Percentiles rank a stretch among this genome's conserved stretches.
These are phyloP conservation scores for Herpetomonas samuelpessoai DNA, from an alignment of 208 protist species.

Conservation along the genomic window DNA sequence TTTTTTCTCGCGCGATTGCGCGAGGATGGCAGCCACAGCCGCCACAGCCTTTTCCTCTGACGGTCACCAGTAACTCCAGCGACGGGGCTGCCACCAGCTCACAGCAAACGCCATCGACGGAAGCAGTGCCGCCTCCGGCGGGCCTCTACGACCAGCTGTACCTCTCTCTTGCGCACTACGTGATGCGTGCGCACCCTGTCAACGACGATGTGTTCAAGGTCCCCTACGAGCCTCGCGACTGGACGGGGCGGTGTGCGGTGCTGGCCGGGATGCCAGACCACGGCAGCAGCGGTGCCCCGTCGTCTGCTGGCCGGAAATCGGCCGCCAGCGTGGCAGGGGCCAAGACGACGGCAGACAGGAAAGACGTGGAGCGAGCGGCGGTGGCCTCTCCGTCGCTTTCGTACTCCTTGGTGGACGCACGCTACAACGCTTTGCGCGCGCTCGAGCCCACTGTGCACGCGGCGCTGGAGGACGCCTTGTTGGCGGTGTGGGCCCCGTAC, in stretches of 20 bases:
- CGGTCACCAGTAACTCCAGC: neutral
- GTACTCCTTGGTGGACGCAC: slow-evolving; percentile 69
- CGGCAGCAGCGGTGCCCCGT: slow-evolving; percentile 9
- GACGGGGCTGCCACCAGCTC: slow-evolving; percentile 5
- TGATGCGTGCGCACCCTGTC: slow-evolving; percentile 45
- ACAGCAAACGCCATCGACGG: too few relatives aligned
- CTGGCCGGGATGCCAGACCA: slow-evolving; percentile 1
- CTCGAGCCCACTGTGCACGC: slow-evolving; percentile 82
- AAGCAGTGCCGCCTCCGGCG: too few relatives aligned
- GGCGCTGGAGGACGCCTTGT: slow-evolving; percentile 62
- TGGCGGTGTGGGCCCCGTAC: slow-evolving; percentile 83
- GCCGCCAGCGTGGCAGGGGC: too few relatives aligned
- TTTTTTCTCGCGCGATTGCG: slow-evolving; percentile 69
- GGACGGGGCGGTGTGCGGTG: slow-evolving; percentile 7
- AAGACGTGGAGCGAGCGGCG: slow-evolving; percentile 57
- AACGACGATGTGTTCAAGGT: slow-evolving; percentile 81
- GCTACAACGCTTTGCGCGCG: slow-evolving; percentile 58
- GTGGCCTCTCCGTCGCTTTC: slow-evolving; percentile 52
- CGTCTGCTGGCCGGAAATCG: neutral
- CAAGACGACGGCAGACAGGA: slow-evolving; percentile 25
- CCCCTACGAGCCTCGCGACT: slow-evolving; percentile 67
- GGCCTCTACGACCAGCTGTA: slow-evolving; percentile 70
- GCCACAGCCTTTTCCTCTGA: slow-evolving; percentile 1
- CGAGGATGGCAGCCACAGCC: slow-evolving; percentile 65
- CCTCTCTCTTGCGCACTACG: slow-evolving; percentile 59